Evolutionary conservation across 2,329 filamentous ascomycete genomes (phyloP).

Genomic region (Amylocarpus encephaloides): DNA sequence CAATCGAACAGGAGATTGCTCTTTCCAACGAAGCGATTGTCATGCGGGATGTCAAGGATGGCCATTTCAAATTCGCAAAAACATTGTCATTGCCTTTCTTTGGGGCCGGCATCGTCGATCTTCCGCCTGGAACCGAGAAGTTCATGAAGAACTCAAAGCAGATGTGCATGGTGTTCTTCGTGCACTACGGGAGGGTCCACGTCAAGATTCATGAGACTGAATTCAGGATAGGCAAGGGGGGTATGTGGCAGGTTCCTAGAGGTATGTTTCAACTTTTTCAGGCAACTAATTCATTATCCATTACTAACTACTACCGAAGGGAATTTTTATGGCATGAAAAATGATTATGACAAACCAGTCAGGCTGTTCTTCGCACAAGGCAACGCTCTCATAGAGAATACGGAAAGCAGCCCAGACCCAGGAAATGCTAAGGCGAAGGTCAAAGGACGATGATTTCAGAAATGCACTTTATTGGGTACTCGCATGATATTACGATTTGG

Average conservation of each 20-base stretch:
- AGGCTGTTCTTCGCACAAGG: conserved; percentile 91
- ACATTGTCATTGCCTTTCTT: conserved; percentile 80
- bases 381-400: conserved; percentile 45
- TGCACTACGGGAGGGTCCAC: conserved; percentile 73
- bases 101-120: conserved; percentile 81
- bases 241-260: conserved; percentile 90
- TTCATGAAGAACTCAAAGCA: conserved; percentile 84
- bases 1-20: conserved; percentile 50
- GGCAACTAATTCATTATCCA: neutral
- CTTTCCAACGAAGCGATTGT: conserved; percentile 44
- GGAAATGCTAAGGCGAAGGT: neutral
- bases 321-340: conserved; percentile 88
- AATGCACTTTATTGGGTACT: too few species aligned
- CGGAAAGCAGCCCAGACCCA: neutral
- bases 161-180: conserved; percentile 97
- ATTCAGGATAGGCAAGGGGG: conserved; percentile 81
- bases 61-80: conserved; percentile 83
- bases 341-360: conserved; percentile 65
- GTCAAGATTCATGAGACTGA: conserved; percentile 69
- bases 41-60: conserved; percentile 53
- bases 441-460: neutral
- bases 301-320: conserved; percentile 44
- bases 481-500: too few species aligned
- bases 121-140: conserved; percentile 79
- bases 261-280: conserved; percentile 51